Conservation (phyloP, 1,139 yeast species). For the Diutina pseudorugosa region DNA sequence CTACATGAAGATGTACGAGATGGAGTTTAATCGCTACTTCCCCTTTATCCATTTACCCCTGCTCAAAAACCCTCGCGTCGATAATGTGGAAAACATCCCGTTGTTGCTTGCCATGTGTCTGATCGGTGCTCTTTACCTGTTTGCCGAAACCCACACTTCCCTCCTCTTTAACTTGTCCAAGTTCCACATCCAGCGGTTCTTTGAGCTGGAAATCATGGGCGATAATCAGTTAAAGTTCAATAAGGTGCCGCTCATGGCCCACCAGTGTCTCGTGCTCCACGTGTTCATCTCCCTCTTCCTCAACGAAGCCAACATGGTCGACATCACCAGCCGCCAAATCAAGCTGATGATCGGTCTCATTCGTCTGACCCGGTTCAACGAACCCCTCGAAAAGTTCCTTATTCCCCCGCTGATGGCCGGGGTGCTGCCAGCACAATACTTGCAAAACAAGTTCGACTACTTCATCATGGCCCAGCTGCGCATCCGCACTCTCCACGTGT, state of each 20-base stretch:
- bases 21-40: conserved; percentile 67
- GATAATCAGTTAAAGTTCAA: conserved; percentile 38
- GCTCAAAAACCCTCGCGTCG: conserved; percentile 40
- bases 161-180: conserved; percentile 70
- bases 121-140: conserved; percentile 78
- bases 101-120: conserved; percentile 75
- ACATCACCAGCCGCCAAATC: conserved; percentile 64
- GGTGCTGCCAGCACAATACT: conserved; percentile 5
- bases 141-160: conserved; percentile 68
- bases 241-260: conserved; percentile 76
- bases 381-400: conserved; percentile 51
- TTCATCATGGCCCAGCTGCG: conserved; percentile 75
- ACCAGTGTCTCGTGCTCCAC: conserved; percentile 72
- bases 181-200: conserved; percentile 61
- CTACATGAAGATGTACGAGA: conserved; percentile 57
- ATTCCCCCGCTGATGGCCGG: conserved; percentile 38
- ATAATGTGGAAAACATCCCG: conserved; percentile 55
- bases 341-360: conserved; percentile 70
- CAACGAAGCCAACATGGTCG: conserved; percentile 62
- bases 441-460: conserved; percentile 52
- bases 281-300: conserved; percentile 76
- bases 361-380: conserved; percentile 62
- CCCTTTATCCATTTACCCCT: conserved; percentile 76
- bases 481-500: conserved; percentile 73
- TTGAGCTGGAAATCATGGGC: conserved; percentile 48